A percentile compares a stretch with the other conserved stretches of the same genome.
These are phyloP conservation scores for Antitrichia curtipendula DNA, from an alignment of 225 moss, liverwort and hornwort species.

Conservation along the genomic window DNA sequence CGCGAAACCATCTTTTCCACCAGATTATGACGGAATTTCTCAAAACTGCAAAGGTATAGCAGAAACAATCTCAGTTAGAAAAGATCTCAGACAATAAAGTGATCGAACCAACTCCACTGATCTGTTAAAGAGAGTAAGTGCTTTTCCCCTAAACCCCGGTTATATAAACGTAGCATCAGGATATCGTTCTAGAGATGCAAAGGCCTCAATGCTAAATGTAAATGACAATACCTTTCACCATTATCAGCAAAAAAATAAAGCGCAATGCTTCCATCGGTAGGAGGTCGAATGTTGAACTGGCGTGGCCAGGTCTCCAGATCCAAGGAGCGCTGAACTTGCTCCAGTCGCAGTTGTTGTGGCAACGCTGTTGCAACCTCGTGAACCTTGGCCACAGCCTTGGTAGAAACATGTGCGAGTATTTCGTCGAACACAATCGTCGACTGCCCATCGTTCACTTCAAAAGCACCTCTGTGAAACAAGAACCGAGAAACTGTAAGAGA, in stretches of 20 bases:
- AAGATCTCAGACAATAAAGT: neutral
- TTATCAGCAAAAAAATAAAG: constrained; percentile 79
- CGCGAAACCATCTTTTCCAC: constrained; percentile 65
- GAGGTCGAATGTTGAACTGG: constrained; percentile 64
- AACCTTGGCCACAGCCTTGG: constrained; percentile 77
- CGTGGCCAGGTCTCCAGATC: constrained; percentile 91
- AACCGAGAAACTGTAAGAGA: neutral
- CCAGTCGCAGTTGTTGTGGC: constrained; percentile 59
- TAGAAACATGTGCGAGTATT: constrained; percentile 77
- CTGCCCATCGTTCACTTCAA: constrained; percentile 68
- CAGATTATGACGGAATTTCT: constrained; percentile 44
- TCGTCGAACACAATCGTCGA: constrained; percentile 50
- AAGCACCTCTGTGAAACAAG: constrained; percentile 54
- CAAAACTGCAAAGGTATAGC: constrained; percentile 35
- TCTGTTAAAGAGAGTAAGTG: neutral
- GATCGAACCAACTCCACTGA: neutral
- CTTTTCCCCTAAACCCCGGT: neutral
- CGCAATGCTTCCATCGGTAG: constrained; percentile 84
- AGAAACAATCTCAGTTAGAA: neutral
- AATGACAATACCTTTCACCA: constrained; percentile 53
- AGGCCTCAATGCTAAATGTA: neutral
- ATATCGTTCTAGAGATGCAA: neutral
- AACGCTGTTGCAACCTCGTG: constrained; percentile 67
- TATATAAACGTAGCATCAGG: neutral
- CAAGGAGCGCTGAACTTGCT: constrained; percentile 66